Evolutionary conservation across 2,329 filamentous ascomycete genomes (phyloP), one percentile per base, ranked within the genome.

Genomic region (Ophiostoma tasmaniense): DNA sequence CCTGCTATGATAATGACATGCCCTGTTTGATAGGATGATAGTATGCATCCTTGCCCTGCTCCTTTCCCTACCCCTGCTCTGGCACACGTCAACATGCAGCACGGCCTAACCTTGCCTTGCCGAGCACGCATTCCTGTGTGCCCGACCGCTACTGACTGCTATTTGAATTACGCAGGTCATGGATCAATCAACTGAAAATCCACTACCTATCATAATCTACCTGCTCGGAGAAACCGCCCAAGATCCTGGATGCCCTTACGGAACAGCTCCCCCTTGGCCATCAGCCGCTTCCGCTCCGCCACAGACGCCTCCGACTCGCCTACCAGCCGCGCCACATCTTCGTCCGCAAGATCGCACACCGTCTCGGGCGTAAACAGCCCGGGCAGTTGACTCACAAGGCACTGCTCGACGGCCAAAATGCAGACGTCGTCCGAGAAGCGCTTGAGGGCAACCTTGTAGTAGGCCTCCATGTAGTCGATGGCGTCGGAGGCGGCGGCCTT

Each of bases 11-110:
- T 17, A 20, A 45, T n/a, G 42, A 45, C 42, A 45, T 61, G 20
- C 33, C 33, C 33, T 4, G 33, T 33, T 4, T 7, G 25, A 28
- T 17, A 61, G 22, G 55, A 25, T 30, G 55, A 25, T 20, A 61
- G 52, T 30, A 30, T 33, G 55, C 55, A 61, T 61, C 55, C 25
- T 30, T 61, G 52, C 50, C 50, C 50, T 55, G 13, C 25, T 30
- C 25, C 55, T 8, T 33, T 33, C 33, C 33, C 33, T 33, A 5
- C 55, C 13, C 25, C 55, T 61, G 55, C 25, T 10, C 13, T 6
- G 55, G 50, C 50, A 61, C 55, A 61, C 55, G 55, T 61, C 55
- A 55, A 55, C 50, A 61, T 61, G 55, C 55, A 28, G 55, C 55
- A 25, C 55, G 30, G 22, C 55, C 25, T 30, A 30, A 8, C 55